These are phyloP conservation scores for Monilinia fructicola DNA, from an alignment of 2,329 filamentous ascomycete species.

Conservation along the genomic window DNA sequence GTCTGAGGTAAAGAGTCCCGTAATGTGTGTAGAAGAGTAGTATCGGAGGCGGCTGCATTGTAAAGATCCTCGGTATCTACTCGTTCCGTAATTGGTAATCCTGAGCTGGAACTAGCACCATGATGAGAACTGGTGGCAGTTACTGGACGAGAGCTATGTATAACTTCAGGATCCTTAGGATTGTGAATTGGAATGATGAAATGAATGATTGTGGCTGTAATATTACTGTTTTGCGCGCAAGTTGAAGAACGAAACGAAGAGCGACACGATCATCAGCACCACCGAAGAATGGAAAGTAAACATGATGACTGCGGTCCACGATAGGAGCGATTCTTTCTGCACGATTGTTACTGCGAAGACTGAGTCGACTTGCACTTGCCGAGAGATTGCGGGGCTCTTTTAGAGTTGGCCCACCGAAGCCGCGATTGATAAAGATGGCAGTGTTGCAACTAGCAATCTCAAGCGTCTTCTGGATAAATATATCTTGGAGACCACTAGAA, in stretches of 20 bases:
- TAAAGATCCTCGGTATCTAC: constrained; percentile 33
- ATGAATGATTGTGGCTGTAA: constrained; percentile 75
- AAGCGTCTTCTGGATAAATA: constrained; percentile 71
- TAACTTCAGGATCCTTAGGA: constrained; percentile 29
- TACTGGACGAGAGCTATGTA: constrained; percentile 10
- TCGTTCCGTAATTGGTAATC: constrained; percentile 29
- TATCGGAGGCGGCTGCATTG: constrained; percentile 36
- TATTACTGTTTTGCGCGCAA: constrained; percentile 73
- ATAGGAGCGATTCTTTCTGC: constrained; percentile 59
- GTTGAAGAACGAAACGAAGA: constrained; percentile 76
- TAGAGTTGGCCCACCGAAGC: constrained; percentile 54
- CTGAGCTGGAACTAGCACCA: constrained; percentile 22
- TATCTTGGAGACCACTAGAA: constrained; percentile 61
- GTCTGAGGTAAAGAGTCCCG: constrained; percentile 54
- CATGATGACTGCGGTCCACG: constrained; percentile 70
- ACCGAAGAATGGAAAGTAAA: constrained; percentile 86
- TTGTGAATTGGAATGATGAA: constrained; percentile 44
- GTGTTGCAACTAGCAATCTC: constrained; percentile 63
- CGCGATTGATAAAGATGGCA: constrained; percentile 77
- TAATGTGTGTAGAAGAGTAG: constrained; percentile 57
- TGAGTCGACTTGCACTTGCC: constrained; percentile 55
- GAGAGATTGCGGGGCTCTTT: constrained; percentile 43
- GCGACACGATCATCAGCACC: constrained; percentile 79
- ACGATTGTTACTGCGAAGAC: constrained; percentile 55
- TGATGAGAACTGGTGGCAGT: constrained; percentile 11